Evolutionary conservation across 257 asterid species (phyloP).

Genomic region (Solanum sitiens): DNA sequence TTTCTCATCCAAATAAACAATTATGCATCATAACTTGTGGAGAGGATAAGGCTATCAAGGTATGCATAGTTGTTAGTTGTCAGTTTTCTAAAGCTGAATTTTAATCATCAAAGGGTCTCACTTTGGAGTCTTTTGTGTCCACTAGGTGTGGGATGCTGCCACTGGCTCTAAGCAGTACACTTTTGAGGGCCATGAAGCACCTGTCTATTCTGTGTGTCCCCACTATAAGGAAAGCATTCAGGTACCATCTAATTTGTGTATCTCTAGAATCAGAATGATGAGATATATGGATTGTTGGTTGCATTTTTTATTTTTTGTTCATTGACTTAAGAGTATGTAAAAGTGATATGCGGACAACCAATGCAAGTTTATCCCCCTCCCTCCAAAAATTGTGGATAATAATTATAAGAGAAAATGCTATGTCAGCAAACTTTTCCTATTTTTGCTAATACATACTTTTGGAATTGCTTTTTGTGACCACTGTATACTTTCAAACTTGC

Average conservation of each 20-base stretch:
- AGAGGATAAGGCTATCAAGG: slow-evolving; percentile 66
- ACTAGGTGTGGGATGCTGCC: slow-evolving; percentile 43
- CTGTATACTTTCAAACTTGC: not conserved
- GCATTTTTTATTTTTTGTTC: not conserved
- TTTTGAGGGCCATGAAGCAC: slow-evolving; percentile 48
- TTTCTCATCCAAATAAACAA: slow-evolving; percentile 38
- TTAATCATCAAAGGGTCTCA: not conserved
- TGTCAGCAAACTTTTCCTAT: not conserved
- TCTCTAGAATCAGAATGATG: not conserved
- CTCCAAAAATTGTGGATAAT: not conserved
- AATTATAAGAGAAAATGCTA: not conserved
- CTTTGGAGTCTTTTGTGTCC: not conserved
- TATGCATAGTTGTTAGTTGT: slow-evolving; percentile 2
- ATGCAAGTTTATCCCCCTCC: not conserved
- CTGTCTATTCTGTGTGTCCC: slow-evolving; percentile 47
- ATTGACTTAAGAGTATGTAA: not conserved
- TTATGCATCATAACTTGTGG: slow-evolving; percentile 55
- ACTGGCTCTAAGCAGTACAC: slow-evolving; percentile 30
- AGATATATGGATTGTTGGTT: not conserved
- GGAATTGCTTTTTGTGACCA: not conserved
- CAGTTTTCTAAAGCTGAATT: not conserved
- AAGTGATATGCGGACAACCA: not conserved
- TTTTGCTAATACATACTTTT: not conserved
- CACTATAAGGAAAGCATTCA: slow-evolving; percentile 34
- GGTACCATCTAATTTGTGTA: slow-evolving; percentile 8